phyloP scores from a whole-genome alignment of 768 basidiomycete genomes.

The Leccinum pellstonianum region DNA sequence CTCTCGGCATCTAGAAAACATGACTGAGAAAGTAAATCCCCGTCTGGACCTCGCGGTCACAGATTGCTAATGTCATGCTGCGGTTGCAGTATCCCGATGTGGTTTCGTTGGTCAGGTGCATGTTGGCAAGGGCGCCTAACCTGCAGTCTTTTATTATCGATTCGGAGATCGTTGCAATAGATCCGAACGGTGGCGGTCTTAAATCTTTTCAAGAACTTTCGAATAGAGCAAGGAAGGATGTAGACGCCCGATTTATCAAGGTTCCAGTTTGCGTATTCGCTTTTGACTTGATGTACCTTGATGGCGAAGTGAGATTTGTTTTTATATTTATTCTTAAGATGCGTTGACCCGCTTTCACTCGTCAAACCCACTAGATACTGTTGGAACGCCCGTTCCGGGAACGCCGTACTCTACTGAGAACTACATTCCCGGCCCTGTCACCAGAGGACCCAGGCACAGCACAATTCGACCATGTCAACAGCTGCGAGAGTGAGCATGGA shows the following conservation, averaged over 20 bases:
- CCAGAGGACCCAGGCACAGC: constrained; percentile 50
- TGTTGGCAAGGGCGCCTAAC: constrained; percentile 45
- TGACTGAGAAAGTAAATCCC: constrained; percentile 74
- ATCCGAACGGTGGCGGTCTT: constrained; percentile 57
- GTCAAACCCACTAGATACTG: constrained; percentile 48
- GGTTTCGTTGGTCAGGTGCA: constrained; percentile 49
- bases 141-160: constrained; percentile 74
- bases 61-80: constrained; percentile 14
- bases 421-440: constrained; percentile 54
- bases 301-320: constrained; percentile 61
- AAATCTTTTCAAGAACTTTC: constrained; percentile 87
- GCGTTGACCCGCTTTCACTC: background rate
- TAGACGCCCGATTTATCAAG: constrained; percentile 68
- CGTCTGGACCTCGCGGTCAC: background rate
- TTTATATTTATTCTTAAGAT: background rate
- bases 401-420: constrained; percentile 63
- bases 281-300: constrained; percentile 87
- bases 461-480: constrained; percentile 71
- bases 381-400: constrained; percentile 67
- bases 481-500: constrained; percentile 62
- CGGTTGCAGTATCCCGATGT: constrained; percentile 77
- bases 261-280: constrained; percentile 81
- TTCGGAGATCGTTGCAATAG: constrained; percentile 85
- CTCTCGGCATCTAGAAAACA: constrained; percentile 87
- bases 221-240: constrained; percentile 81